These are phyloP conservation scores for Dittrichia graveolens DNA, from an alignment of 129 eudicot genomes.

Conservation along the genomic window DNA sequence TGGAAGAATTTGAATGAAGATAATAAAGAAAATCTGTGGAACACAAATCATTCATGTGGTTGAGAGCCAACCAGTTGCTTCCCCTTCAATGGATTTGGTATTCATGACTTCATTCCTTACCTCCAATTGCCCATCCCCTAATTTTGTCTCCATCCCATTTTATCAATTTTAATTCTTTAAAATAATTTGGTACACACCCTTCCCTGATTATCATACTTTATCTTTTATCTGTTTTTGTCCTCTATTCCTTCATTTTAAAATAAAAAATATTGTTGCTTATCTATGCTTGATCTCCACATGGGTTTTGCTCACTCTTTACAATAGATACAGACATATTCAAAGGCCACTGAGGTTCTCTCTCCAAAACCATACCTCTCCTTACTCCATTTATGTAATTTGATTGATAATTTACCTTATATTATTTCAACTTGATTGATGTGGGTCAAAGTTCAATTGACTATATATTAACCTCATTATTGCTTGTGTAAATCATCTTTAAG, in stretches of 20 bases:
- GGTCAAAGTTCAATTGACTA: constrained; percentile 11
- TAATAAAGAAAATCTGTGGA: constrained; percentile 37
- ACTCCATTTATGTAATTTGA: neutral
- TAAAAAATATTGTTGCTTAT: constrained; percentile 22
- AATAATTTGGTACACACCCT: constrained; percentile 38
- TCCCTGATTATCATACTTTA: constrained; percentile 20
- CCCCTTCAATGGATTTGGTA: constrained; percentile 28
- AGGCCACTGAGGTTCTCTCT: constrained; percentile 30
- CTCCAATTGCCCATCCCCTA: constrained; percentile 36
- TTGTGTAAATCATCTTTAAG: constrained; percentile 17
- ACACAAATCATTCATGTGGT: constrained; percentile 39
- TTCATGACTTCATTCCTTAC: constrained; percentile 17
- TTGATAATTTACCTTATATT: neutral
- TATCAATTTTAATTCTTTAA: constrained; percentile 18
- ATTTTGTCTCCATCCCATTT: constrained; percentile 41
- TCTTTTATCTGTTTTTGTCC: constrained; percentile 30
- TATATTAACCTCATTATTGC: neutral
- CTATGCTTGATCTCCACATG: constrained; percentile 35
- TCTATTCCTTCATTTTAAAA: constrained; percentile 10
- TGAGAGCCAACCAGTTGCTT: constrained; percentile 30
- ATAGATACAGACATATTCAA: constrained; percentile 27
- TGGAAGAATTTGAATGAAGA: constrained; percentile 16
- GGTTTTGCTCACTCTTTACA: constrained; percentile 36
- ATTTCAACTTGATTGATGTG: constrained; percentile 33
- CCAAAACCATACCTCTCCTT: constrained; percentile 1